Evolutionary conservation across 768 basidiomycete genomes (phyloP).

Genomic region (Cyclocybe aegerita): DNA sequence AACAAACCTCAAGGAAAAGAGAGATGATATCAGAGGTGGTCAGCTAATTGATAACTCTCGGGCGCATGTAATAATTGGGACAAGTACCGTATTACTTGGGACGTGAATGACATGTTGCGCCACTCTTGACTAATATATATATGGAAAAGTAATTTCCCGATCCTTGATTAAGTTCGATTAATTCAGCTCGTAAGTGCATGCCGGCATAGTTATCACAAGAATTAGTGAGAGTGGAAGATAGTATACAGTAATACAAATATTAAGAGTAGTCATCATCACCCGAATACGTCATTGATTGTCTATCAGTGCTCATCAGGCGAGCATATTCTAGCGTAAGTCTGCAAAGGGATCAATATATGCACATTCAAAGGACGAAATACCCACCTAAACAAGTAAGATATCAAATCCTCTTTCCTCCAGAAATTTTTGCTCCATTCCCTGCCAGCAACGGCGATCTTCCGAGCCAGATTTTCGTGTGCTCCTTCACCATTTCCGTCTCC

Average conservation of each 20-base stretch:
- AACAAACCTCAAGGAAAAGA: neutral
- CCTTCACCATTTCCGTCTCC: conserved; percentile 57
- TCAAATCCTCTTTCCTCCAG: conserved; percentile 63
- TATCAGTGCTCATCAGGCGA: conserved; percentile 46
- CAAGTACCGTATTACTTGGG: neutral
- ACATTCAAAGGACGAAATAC: conserved; percentile 5
- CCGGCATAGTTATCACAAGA: too few relatives aligned
- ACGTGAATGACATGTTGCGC: neutral
- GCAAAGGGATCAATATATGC: conserved; percentile 2
- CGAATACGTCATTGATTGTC: conserved; percentile 39
- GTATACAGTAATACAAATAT: too few relatives aligned
- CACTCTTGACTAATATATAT: neutral
- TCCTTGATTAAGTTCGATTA: too few relatives aligned
- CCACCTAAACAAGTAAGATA: conserved; percentile 58
- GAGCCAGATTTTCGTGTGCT: conserved; percentile 59
- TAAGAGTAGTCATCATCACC: neutral
- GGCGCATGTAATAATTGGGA: neutral
- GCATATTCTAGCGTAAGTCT: conserved; percentile 57
- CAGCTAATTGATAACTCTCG: neutral
- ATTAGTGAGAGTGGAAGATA: neutral
- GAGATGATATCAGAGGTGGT: neutral
- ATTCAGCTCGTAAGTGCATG: too few relatives aligned
- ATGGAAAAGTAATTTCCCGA: too few relatives aligned
- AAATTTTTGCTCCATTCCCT: conserved; percentile 53
- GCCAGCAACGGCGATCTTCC: conserved; percentile 47